These are phyloP conservation scores for Aschersonia sp. DNA, from an alignment of 2,329 filamentous ascomycete species.

Conservation along the genomic window DNA sequence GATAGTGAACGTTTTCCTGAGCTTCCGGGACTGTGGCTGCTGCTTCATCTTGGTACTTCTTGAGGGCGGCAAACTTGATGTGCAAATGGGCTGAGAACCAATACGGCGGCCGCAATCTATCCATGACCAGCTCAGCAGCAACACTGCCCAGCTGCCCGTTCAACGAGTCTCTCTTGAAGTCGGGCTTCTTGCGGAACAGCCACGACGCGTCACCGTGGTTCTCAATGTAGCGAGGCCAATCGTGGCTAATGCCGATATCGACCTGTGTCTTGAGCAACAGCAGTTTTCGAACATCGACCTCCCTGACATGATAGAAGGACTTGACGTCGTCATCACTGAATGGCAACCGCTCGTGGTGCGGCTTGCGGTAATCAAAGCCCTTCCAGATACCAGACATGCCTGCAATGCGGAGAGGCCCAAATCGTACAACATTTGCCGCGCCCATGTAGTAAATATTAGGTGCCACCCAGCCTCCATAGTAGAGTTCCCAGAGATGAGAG, in stretches of 20 bases:
- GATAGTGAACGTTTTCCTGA: not conserved
- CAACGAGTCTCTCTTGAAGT: constrained; percentile 62
- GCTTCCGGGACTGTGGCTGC: not conserved
- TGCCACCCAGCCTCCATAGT: constrained; percentile 93
- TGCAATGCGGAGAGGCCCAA: constrained; percentile 77
- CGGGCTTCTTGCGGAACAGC: constrained; percentile 60
- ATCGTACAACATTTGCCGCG: constrained; percentile 72
- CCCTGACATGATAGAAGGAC: constrained; percentile 79
- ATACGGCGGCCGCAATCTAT: constrained; percentile 64
- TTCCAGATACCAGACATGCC: constrained; percentile 95
- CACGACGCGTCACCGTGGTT: constrained; percentile 54
- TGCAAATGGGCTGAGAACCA: constrained; percentile 96
- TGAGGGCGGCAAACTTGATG: constrained; percentile 66
- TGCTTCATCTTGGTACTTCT: constrained; percentile 26
- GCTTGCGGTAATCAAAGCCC: constrained; percentile 69
- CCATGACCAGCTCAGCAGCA: constrained; percentile 68
- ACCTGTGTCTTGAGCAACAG: constrained; percentile 75
- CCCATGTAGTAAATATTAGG: constrained; percentile 97
- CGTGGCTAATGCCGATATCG: constrained; percentile 84
- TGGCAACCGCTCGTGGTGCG: constrained; percentile 74
- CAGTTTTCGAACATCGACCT: constrained; percentile 82
- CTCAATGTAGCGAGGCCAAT: constrained; percentile 84
- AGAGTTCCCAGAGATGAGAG: constrained; percentile 80
- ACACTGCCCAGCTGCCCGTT: constrained; percentile 64
- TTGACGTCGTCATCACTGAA: constrained; percentile 66